These are phyloP conservation scores for Boletus fagicola DNA, from an alignment of 768 basidiomycete genomes.

Conservation along the genomic window DNA sequence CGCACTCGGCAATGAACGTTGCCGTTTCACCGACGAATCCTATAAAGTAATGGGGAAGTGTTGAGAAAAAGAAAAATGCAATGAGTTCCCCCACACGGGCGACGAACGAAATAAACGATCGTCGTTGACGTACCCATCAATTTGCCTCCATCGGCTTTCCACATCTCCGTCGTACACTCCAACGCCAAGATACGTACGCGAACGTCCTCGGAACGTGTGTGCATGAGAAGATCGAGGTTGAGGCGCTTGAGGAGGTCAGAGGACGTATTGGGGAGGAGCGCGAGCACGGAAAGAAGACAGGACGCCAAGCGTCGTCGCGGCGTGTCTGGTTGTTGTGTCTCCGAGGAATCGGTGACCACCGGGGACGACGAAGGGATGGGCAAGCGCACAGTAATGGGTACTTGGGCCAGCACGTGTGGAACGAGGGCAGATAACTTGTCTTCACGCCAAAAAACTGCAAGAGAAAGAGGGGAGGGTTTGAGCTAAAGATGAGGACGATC, in stretches of 20 bases:
- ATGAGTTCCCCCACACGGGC: neutral
- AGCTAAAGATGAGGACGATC: neutral
- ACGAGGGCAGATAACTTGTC: conserved; percentile 68
- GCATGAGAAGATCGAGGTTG: conserved; percentile 83
- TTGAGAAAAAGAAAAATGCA: neutral
- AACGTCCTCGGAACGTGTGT: conserved; percentile 81
- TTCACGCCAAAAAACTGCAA: conserved; percentile 84
- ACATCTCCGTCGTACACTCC: conserved; percentile 64
- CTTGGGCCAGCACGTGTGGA: conserved; percentile 61
- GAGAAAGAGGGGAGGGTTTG: neutral
- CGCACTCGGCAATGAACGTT: conserved; percentile 83
- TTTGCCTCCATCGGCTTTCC: conserved; percentile 74
- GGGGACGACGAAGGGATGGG: neutral
- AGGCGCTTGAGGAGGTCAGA: conserved; percentile 63
- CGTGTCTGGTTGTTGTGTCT: neutral
- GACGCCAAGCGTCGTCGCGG: conserved; percentile 12
- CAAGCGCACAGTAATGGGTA: conserved; percentile 48
- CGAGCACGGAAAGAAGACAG: conserved; percentile 20
- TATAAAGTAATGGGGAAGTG: conserved; percentile 22
- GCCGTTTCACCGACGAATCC: conserved; percentile 80
- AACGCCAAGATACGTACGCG: conserved; percentile 70
- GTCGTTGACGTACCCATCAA: conserved; percentile 53
- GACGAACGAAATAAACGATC: neutral
- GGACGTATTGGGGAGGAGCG: conserved; percentile 18
- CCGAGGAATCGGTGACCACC: neutral